A percentile compares a stretch with the other conserved stretches of the same genome.
Evolutionary conservation across 108 stramenopile species (phyloP).

Genomic region (Cyclotella distinguenda): DNA sequence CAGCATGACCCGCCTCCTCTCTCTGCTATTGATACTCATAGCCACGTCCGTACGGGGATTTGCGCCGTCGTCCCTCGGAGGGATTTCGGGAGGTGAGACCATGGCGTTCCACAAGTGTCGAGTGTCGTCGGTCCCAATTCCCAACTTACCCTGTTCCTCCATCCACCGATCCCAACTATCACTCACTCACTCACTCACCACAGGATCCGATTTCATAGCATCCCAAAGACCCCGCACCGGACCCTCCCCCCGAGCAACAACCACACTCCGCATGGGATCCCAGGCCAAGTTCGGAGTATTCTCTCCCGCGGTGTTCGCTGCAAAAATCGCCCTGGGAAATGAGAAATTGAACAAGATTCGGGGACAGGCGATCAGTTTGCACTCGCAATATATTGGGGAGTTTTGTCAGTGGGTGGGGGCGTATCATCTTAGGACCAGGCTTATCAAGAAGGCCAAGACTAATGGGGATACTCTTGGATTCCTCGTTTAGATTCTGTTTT

Average conservation of each 20-base stretch:
- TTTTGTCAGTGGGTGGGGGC: conserved; percentile 92
- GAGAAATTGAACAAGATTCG: conserved; percentile 83
- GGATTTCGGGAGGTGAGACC: conserved; percentile 40
- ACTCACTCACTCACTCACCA: too few relatives aligned
- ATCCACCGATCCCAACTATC: background rate
- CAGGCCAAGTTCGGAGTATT: conserved; percentile 95
- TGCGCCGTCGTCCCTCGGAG: conserved; percentile 41
- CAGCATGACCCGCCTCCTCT: conserved; percentile 48
- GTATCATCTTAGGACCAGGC: conserved; percentile 84
- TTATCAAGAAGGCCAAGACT: conserved; percentile 81
- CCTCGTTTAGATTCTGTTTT: conserved; percentile 67
- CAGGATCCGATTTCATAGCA: conserved; percentile 79
- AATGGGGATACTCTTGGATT: conserved; percentile 96
- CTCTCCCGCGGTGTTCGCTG: conserved; percentile 95
- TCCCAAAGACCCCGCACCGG: conserved; percentile 59
- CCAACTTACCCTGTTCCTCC: background rate
- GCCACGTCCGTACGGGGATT: conserved; percentile 44
- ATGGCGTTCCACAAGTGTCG: background rate
- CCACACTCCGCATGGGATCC: conserved; percentile 68
- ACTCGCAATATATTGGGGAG: conserved; percentile 90
- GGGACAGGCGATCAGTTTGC: conserved; percentile 91
- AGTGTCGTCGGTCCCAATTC: background rate
- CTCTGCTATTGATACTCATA: conserved; percentile 33
- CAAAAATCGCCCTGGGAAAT: conserved; percentile 85
- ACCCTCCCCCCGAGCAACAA: conserved; percentile 40